Percentiles rank a stretch among this genome's conserved stretches.
These are phyloP conservation scores for Leptographium galeiforme DNA, from an alignment of 2,329 filamentous ascomycete species.

Conservation along the genomic window DNA sequence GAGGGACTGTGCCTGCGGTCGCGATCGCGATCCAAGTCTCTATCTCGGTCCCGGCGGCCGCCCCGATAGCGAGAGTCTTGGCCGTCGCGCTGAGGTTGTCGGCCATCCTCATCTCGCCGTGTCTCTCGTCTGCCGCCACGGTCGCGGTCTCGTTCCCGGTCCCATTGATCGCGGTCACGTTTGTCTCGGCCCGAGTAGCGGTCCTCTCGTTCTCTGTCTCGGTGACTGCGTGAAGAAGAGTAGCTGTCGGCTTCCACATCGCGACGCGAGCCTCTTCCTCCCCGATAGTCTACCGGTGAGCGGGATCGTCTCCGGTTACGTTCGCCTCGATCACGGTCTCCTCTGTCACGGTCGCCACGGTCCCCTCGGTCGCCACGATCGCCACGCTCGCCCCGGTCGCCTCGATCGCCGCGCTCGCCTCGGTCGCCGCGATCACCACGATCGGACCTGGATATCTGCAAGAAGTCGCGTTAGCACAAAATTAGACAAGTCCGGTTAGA, in stretches of 20 bases:
- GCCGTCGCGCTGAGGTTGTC: slow-evolving; percentile 20
- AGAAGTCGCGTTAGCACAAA: slow-evolving; percentile 1
- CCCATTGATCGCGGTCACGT: slow-evolving; percentile 58
- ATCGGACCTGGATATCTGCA: slow-evolving; percentile 13
- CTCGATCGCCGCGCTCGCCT: background rate
- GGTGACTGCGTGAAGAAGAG: slow-evolving; percentile 82
- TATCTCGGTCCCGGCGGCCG: slow-evolving; percentile 31
- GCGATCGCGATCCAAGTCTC: slow-evolving; percentile 24
- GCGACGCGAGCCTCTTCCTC: slow-evolving; percentile 51
- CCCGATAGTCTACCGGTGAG: slow-evolving; percentile 59
- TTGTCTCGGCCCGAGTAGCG: slow-evolving; percentile 63
- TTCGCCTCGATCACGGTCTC: slow-evolving; percentile 16
- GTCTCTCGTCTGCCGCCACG: slow-evolving; percentile 22
- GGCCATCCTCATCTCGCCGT: slow-evolving; percentile 55
- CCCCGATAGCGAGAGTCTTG: slow-evolving; percentile 32
- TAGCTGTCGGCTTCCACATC: slow-evolving; percentile 62
- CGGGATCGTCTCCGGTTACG: slow-evolving; percentile 65
- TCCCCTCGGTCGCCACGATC: slow-evolving; percentile 1
- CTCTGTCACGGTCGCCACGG: slow-evolving; percentile 19
- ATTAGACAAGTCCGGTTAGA: background rate
- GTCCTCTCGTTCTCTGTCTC: slow-evolving; percentile 87
- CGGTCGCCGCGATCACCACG: background rate
- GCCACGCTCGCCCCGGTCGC: slow-evolving; percentile 7
- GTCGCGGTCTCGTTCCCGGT: slow-evolving; percentile 35
- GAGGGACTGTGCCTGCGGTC: slow-evolving; percentile 61